A percentile compares a stretch with the other conserved stretches of the same genome.
Evolutionary conservation across 2,329 filamentous ascomycete species (phyloP).

Genomic region (Hypoxylon sp.): DNA sequence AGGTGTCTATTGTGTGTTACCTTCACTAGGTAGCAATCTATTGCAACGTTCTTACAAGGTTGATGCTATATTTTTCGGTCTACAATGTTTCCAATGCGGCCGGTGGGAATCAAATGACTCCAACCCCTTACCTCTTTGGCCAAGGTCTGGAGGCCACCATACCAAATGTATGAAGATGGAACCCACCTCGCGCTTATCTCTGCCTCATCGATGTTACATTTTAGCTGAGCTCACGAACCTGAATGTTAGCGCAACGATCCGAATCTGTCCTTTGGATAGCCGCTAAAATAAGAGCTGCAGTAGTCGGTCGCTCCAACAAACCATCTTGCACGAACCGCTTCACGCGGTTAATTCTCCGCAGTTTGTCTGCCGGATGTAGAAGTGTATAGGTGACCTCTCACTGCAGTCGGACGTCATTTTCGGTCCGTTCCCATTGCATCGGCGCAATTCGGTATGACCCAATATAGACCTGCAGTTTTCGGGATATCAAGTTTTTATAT

Average conservation of each 20-base stretch:
- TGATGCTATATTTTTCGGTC: constrained; percentile 1
- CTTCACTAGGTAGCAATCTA: constrained; percentile 15
- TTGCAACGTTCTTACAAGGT: neutral
- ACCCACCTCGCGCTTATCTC: constrained; percentile 27
- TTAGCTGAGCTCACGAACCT: constrained; percentile 10
- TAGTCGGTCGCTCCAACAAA: constrained; percentile 27
- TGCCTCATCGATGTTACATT: constrained; percentile 10
- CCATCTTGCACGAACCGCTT: constrained; percentile 24
- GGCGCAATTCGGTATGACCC: constrained; percentile 35
- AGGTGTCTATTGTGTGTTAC: too few species aligned
- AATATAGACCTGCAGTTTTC: constrained; percentile 30
- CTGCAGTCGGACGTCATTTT: constrained; percentile 38
- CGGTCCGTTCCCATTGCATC: constrained; percentile 34
- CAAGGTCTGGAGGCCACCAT: constrained; percentile 1
- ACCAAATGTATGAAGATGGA: constrained; percentile 8
- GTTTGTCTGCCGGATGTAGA: constrained; percentile 18
- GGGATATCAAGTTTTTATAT: constrained; percentile 26
- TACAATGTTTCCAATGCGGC: constrained; percentile 1
- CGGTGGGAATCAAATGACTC: constrained; percentile 16
- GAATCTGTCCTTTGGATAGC: constrained; percentile 13
- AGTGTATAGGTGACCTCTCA: constrained; percentile 13
- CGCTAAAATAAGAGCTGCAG: constrained; percentile 31
- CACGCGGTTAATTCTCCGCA: constrained; percentile 32
- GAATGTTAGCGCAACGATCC: constrained; percentile 22
- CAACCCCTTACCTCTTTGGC: constrained; percentile 10